Conservation (phyloP, 208 protist species). For the Kentomonas sorsogonicus region DNA sequence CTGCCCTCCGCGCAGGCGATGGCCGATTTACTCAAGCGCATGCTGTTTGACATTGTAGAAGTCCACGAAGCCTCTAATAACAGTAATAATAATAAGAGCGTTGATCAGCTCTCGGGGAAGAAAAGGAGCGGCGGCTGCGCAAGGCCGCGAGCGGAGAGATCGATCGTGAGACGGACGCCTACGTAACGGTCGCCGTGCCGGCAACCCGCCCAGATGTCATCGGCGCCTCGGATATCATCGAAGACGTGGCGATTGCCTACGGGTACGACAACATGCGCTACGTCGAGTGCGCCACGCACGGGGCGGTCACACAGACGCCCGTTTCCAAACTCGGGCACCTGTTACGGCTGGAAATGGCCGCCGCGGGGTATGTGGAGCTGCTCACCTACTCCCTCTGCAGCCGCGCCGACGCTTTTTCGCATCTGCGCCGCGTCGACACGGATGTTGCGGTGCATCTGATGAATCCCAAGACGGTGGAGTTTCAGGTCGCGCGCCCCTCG, state of each 20-base stretch:
- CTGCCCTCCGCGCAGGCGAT: conserved; percentile 65
- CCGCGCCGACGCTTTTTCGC: conserved; percentile 86
- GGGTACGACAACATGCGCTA: conserved; percentile 95
- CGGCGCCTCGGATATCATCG: conserved; percentile 95
- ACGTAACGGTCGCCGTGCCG: conserved; percentile 85
- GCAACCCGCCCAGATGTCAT: conserved; percentile 94
- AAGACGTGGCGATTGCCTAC: conserved; percentile 98
- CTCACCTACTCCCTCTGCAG: conserved; percentile 93
- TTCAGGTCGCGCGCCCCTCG: conserved; percentile 91
- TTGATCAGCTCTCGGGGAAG: no score
- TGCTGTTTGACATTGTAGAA: conserved; percentile 82
- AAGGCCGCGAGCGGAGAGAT: no score
- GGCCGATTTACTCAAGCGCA: conserved; percentile 79
- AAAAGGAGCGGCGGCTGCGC: no score
- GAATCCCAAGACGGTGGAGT: conserved; percentile 94
- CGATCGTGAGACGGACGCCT: conserved; percentile 38
- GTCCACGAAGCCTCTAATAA: no score
- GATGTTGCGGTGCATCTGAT: conserved; percentile 84
- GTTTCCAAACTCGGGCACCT: conserved; percentile 92
- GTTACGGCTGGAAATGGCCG: conserved; percentile 90
- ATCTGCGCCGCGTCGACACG: conserved; percentile 67
- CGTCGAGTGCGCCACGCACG: conserved; percentile 69
- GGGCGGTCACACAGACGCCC: conserved; percentile 87
- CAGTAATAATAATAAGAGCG: no score
- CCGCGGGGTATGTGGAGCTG: conserved; percentile 94